Conservation (phyloP, 2,329 filamentous ascomycete species). For the Malbranchea cinnamomea region DNA sequence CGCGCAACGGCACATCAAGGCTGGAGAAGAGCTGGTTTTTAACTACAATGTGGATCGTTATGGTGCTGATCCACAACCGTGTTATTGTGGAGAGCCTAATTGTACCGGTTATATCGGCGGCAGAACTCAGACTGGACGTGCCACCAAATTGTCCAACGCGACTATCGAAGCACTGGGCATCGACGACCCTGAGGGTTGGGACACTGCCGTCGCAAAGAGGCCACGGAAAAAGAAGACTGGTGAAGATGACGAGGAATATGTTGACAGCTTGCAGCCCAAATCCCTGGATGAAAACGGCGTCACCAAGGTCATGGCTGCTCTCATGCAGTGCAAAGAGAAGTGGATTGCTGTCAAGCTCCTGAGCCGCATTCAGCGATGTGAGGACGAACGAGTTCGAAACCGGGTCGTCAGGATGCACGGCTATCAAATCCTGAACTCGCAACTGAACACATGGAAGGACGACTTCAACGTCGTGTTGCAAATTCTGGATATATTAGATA, state of each 20-base stretch:
- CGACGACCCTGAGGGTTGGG: slow-evolving; percentile 83
- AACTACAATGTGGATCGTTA: slow-evolving; percentile 99
- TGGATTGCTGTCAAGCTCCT: slow-evolving; percentile 97
- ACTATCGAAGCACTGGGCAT: slow-evolving; percentile 94
- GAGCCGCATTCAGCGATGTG: slow-evolving; percentile 69
- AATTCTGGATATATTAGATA: slow-evolving; percentile 75
- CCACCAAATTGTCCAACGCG: slow-evolving; percentile 75
- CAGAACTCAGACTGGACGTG: slow-evolving; percentile 91
- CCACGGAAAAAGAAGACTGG: slow-evolving; percentile 81
- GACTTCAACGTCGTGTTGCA: slow-evolving; percentile 83
- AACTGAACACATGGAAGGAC: slow-evolving; percentile 70
- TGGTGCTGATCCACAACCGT: slow-evolving; percentile 88
- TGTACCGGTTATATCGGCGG: slow-evolving; percentile 95
- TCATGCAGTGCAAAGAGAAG: slow-evolving; percentile 98
- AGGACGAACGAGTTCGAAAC: slow-evolving; percentile 75
- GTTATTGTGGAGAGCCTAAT: slow-evolving; percentile 88
- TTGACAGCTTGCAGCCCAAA: slow-evolving; percentile 72
- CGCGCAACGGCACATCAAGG: slow-evolving; percentile 65
- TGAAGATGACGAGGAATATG: slow-evolving; percentile 90
- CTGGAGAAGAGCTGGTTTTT: slow-evolving; percentile 91
- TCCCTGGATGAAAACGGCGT: slow-evolving; percentile 69
- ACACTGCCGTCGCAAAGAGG: slow-evolving; percentile 76
- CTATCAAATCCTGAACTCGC: slow-evolving; percentile 84
- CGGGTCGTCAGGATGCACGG: slow-evolving; percentile 92
- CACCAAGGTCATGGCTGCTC: slow-evolving; percentile 85